Evolutionary conservation across 345 rosid species (phyloP), one percentile per base, ranked within the genome.

Genomic region (Laguncularia racemosa): DNA sequence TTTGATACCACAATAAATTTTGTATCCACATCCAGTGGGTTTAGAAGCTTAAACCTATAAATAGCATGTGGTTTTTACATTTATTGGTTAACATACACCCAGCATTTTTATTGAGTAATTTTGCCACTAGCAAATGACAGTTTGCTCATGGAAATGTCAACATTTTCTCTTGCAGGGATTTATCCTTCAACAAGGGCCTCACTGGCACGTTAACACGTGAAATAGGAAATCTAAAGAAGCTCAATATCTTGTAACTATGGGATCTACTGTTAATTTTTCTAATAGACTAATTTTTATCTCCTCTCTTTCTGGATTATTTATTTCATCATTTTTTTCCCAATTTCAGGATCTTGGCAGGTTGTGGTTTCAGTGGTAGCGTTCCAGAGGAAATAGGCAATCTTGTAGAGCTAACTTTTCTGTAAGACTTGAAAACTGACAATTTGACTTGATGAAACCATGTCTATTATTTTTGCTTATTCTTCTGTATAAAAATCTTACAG

Each of bases 351-450:
- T 65, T 93, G 26, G 84, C 83, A 26, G 95, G 88, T 0, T 93
- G 92, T 66, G 71, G 95, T 68, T 81, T 89, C 75, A 81, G 76
- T 48, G 99, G 99, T 23, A 73, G 48, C 57, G 81, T 93, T 62
- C 97, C 97, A 38, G 77, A 76, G 20, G 90, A 89, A 45, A 60
- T 93, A 47, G 97, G 96, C 60, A 84, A 72, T 67, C 93, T 93
- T 64, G 60, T 74, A 14, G 84, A 82, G 51, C 73, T 93, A 66
- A 79, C 97, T 51, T 93, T 93, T 84, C 58, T 93, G 99, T 93
- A 84, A 81, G 92, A 20, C 55, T 55, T 43, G 40, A n/a, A 12
- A 46, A 51, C 50, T 20, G 50, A 50, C 28, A 16, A 49, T 16
- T 16, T n/a, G 33, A 6, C 17, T 13, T 51, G 13, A 11, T 28